Base-by-base conservation (phyloP, 805 yeast species). In the Candida endomychidarum region DNA sequence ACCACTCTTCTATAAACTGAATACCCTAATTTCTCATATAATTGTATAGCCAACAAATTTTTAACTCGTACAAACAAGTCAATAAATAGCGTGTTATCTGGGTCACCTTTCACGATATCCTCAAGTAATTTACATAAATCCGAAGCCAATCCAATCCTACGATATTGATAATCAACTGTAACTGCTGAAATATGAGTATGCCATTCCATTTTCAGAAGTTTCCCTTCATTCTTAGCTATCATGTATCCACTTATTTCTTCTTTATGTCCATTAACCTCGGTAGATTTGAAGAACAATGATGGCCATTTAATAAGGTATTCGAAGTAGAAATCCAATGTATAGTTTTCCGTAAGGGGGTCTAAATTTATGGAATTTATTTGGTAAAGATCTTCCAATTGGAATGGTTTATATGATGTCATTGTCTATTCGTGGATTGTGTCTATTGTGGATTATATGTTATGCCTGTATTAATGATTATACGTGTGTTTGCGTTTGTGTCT, bases 161-260 rank as follows among this genome's bases (percentile, higher is more conserved):
- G 67, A 59, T 83, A 91, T 38, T 79, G 81, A 9, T 86, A 82
- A 43, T 84, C 83, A 1, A 93, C 84, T 0, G 98, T 89, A 3
- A 93, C 96, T 0, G 99, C 98, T 0, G 98, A 88, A 36, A 93
- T 89, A 60, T 93, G 99, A 1, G 96, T 79, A 56, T 93, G 99
- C 96, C 97, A 91, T 44, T 89, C 93, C 34, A 74, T 78, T 4
- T 74, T 78, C 25, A 70, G 45, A 26, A 68, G 41, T 36, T 63
- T 70, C 0, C 99, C 99, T 59, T 93, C 99, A 1, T 95, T 82
- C 60, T 93, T 93, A n/a, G 95, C 98, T 80, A 93, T 80, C 95
- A 93, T 83, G 57, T 85, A 84, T 0, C 90, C 91, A 23, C 86
- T 70, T 20, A 69, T 64, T 34, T 58, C 42, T 47, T 76, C 81